Evolutionary conservation across 2,329 filamentous ascomycete genomes (phyloP).

Genomic region (Chaetomium strumarium): DNA sequence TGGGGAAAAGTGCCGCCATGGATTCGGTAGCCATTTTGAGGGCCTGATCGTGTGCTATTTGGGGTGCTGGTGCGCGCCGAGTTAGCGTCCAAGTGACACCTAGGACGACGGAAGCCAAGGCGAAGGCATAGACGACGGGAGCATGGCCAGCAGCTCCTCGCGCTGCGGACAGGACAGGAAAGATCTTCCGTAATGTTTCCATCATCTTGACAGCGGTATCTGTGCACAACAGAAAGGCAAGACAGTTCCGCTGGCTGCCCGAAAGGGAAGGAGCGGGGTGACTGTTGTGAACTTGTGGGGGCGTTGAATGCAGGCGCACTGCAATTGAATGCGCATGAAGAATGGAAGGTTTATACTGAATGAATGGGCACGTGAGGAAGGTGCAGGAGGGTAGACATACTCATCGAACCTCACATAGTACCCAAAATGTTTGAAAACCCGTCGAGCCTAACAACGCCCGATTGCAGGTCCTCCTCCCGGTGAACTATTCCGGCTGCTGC

Average conservation of each 20-base stretch:
- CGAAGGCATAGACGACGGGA: not conserved
- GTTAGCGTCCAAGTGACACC: conserved; percentile 18
- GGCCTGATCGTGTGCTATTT: conserved; percentile 38
- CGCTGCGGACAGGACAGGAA: conserved; percentile 1
- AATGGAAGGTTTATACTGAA: not conserved
- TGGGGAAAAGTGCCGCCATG: conserved; percentile 73
- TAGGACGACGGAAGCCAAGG: conserved; percentile 7
- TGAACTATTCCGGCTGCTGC: not conserved
- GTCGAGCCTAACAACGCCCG: conserved; percentile 1
- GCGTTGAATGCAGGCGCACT: not conserved
- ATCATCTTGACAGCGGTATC: not conserved
- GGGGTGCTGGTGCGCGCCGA: conserved; percentile 3
- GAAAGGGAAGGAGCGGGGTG: not conserved
- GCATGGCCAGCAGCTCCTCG: not conserved
- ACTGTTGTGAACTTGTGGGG: not conserved
- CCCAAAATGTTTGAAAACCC: conserved; percentile 12
- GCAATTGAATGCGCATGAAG: not conserved
- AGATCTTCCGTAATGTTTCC: not conserved
- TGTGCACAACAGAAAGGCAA: not conserved
- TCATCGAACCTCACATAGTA: conserved; percentile 21
- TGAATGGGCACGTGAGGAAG: conserved; percentile 13
- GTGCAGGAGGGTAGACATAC: conserved; percentile 16
- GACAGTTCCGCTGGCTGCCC: not conserved
- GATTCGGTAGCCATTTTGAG: conserved; percentile 64
- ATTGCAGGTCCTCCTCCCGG: conserved; percentile 6